A percentile compares a stretch with the other conserved stretches of the same genome.
Conservation (phyloP, 768 basidiomycete species). For the Trametes meyenii region DNA sequence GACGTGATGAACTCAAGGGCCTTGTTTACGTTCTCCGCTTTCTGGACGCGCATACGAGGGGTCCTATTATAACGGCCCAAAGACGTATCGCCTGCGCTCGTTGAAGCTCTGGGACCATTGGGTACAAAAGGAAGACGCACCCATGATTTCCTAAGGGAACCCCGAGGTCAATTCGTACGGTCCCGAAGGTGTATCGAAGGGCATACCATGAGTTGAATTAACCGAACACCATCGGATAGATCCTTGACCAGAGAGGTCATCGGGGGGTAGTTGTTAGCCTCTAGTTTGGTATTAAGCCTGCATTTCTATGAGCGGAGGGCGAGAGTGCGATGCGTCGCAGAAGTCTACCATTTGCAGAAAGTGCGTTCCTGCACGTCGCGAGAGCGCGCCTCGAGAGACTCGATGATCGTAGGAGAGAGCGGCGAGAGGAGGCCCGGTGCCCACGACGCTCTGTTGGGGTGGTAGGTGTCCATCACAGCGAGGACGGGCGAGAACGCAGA, state of each 20-base stretch:
- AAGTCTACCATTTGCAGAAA: conserved; percentile 84
- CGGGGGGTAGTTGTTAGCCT: conserved; percentile 78
- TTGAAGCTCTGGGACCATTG: conserved; percentile 13
- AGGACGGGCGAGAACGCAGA: background rate
- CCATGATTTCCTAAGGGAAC: conserved; percentile 88
- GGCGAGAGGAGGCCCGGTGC: conserved; percentile 14
- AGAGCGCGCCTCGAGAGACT: conserved; percentile 65
- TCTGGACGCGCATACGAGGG: conserved; percentile 92
- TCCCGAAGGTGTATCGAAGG: background rate
- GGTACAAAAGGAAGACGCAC: conserved; percentile 42
- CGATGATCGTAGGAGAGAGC: conserved; percentile 39
- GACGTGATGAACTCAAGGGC: conserved; percentile 95
- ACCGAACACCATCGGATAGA: conserved; percentile 91
- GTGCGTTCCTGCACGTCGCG: conserved; percentile 55
- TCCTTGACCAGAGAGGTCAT: conserved; percentile 91
- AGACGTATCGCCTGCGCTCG: conserved; percentile 72
- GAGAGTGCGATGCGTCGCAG: background rate
- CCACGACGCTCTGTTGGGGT: conserved; percentile 14
- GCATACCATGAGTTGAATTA: conserved; percentile 91
- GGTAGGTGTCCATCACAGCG: conserved; percentile 11
- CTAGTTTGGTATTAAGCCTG: conserved; percentile 96
- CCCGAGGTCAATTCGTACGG: background rate
- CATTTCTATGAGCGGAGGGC: conserved; percentile 1
- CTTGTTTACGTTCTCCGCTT: conserved; percentile 97
- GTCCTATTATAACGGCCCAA: conserved; percentile 92